Conservation (phyloP, 768 basidiomycete genomes). For the Amanita fuliginea region DNA sequence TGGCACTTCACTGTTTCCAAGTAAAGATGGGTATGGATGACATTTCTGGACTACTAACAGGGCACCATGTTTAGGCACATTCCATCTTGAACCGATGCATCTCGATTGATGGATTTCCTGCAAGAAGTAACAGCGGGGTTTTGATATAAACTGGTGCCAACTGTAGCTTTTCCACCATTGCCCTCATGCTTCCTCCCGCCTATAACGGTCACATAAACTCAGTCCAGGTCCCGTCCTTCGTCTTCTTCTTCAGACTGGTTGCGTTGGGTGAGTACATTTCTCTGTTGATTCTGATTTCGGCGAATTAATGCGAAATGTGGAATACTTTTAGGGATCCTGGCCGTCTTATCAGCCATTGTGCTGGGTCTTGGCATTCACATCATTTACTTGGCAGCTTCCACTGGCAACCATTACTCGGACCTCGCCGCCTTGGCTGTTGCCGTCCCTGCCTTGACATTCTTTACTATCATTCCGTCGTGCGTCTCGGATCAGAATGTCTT, state of each 20-base stretch:
- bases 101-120: background rate
- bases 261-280: background rate
- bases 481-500: constrained; percentile 6
- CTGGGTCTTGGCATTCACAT: constrained; percentile 16
- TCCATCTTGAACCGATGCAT: background rate
- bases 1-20: too few species aligned
- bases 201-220: background rate
- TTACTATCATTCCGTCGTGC: constrained; percentile 30
- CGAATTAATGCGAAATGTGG: background rate
- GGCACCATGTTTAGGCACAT: background rate
- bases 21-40: too few species aligned
- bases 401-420: constrained; percentile 10
- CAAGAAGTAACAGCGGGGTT: too few species aligned
- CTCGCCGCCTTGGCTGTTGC: constrained; percentile 27
- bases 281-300: background rate
- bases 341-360: constrained; percentile 14
- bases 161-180: background rate
- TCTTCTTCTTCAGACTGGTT: background rate
- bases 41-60: too few species aligned
- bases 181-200: too few species aligned
- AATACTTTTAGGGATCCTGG: constrained; percentile 4
- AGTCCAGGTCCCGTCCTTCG: background rate
- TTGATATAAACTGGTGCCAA: background rate
- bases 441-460: constrained; percentile 22
- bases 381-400: constrained; percentile 10